Conservation (phyloP, 129 eudicot species). For the Centella asiatica region DNA sequence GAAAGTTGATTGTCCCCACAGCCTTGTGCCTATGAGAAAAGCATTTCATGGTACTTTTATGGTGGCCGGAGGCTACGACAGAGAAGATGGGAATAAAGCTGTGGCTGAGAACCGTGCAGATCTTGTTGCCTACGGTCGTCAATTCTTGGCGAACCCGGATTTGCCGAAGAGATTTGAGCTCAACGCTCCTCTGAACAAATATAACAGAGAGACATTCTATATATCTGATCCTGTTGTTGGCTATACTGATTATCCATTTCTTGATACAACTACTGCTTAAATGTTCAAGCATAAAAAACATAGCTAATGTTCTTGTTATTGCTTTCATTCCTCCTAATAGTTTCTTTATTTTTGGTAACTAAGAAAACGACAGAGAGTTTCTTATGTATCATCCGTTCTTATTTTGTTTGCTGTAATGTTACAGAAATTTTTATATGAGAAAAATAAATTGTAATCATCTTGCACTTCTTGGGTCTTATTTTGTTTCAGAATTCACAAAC, state of each 20-base stretch:
- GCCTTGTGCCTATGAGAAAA: slow-evolving; percentile 10
- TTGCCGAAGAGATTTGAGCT: slow-evolving; percentile 9
- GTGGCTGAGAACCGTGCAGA: slow-evolving; percentile 11
- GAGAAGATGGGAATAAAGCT: slow-evolving; percentile 1
- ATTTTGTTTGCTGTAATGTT: too few relatives aligned
- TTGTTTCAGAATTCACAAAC: too few relatives aligned
- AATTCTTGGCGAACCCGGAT: slow-evolving; percentile 15
- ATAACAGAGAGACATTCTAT: slow-evolving; percentile 6
- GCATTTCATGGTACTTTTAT: slow-evolving; percentile 3
- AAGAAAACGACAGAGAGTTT: too few relatives aligned
- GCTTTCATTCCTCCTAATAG: background rate
- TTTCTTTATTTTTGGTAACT: background rate
- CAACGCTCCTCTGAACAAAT: slow-evolving; percentile 16
- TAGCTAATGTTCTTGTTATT: background rate
- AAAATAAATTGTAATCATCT: too few relatives aligned
- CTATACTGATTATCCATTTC: slow-evolving; percentile 15
- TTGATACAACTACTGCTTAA: slow-evolving; percentile 2
- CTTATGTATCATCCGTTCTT: too few relatives aligned
- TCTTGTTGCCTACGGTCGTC: slow-evolving; percentile 8
- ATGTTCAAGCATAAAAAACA: background rate
- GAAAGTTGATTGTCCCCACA: background rate
- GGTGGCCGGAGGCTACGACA: background rate
- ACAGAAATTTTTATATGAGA: too few relatives aligned
- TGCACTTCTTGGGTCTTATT: too few relatives aligned
- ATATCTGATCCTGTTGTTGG: slow-evolving; percentile 8